Evolutionary conservation across 176 grass and related monocot species (phyloP).

Genomic region (Paspalum vaginatum): DNA sequence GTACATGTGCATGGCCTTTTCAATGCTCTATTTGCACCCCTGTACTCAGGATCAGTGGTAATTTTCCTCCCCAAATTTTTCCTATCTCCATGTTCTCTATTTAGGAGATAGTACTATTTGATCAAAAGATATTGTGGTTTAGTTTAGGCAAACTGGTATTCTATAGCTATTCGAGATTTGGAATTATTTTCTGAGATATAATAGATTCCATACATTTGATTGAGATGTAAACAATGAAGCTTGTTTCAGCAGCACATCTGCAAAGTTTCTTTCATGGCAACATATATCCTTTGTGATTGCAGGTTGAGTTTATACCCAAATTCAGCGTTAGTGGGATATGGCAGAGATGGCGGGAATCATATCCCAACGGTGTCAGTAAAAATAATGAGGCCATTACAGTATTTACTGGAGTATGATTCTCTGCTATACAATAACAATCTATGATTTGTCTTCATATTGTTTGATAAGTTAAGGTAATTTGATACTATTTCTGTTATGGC

Average conservation of each 20-base stretch:
- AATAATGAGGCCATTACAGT: slow-evolving; percentile 76
- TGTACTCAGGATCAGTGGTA: slow-evolving; percentile 96
- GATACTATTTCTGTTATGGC: slow-evolving; percentile 34
- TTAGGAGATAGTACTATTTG: slow-evolving; percentile 8
- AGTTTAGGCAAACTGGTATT: slow-evolving; percentile 29
- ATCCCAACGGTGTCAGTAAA: slow-evolving; percentile 61
- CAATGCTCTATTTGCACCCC: slow-evolving; percentile 90
- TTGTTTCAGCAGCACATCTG: slow-evolving; percentile 15
- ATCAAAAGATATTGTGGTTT: slow-evolving; percentile 2
- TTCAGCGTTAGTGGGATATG: slow-evolving; percentile 94
- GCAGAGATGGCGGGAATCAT: slow-evolving; percentile 94
- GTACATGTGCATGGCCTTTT: slow-evolving; percentile 99
- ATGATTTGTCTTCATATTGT: background rate
- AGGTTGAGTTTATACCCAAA: slow-evolving; percentile 96
- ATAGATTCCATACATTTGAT: slow-evolving; percentile 25
- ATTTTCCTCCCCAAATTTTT: slow-evolving; percentile 33
- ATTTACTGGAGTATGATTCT: slow-evolving; percentile 83
- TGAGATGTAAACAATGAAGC: slow-evolving; percentile 7
- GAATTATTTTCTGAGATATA: slow-evolving; percentile 33
- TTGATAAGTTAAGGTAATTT: slow-evolving; percentile 33
- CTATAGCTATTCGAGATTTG: slow-evolving; percentile 15
- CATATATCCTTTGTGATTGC: slow-evolving; percentile 40
- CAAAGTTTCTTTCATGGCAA: slow-evolving; percentile 37
- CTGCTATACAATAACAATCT: background rate
- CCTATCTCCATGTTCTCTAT: slow-evolving; percentile 12